Conservation (phyloP, 805 yeast species). For the Kluyveromyces dobzhanskii region DNA sequence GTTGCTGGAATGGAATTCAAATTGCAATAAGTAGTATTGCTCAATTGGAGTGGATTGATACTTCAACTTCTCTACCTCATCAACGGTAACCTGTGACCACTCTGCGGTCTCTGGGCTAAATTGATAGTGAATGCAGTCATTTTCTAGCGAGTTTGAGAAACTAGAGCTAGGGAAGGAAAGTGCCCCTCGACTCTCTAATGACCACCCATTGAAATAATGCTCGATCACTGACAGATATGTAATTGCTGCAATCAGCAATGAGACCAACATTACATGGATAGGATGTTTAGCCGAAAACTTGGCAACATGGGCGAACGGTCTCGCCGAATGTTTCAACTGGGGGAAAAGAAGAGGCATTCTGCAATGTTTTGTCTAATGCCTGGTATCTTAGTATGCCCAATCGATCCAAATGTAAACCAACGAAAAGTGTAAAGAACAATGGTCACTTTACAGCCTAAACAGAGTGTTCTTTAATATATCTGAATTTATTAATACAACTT, state of each 20-base stretch:
- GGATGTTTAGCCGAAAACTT: slow-evolving; percentile 68
- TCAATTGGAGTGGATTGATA: slow-evolving; percentile 1
- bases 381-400: too few species aligned
- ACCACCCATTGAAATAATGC: slow-evolving; percentile 44
- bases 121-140: slow-evolving; percentile 23
- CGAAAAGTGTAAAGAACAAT: background rate
- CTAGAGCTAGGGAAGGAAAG: slow-evolving; percentile 9
- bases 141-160: slow-evolving; percentile 14
- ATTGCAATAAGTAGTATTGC: slow-evolving; percentile 25
- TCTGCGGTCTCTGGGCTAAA: slow-evolving; percentile 12
- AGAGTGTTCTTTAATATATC: too few species aligned
- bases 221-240: slow-evolving; percentile 72
- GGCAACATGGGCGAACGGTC: slow-evolving; percentile 39
- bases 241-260: slow-evolving; percentile 67
- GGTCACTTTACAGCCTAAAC: too few species aligned
- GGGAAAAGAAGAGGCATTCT: slow-evolving; percentile 23
- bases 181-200: slow-evolving; percentile 19
- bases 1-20: slow-evolving; percentile 20
- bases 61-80: slow-evolving; percentile 12
- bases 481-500: too few species aligned
- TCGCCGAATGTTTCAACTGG: slow-evolving; percentile 28
- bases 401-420: background rate
- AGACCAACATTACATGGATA: slow-evolving; percentile 69
- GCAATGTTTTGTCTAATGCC: background rate
- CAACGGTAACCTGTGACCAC: slow-evolving; percentile 16